A percentile compares a stretch with the other conserved stretches of the same genome.
phyloP scores from a whole-genome alignment of 148 eudicot species.

The Pharnaceum exiguum region DNA sequence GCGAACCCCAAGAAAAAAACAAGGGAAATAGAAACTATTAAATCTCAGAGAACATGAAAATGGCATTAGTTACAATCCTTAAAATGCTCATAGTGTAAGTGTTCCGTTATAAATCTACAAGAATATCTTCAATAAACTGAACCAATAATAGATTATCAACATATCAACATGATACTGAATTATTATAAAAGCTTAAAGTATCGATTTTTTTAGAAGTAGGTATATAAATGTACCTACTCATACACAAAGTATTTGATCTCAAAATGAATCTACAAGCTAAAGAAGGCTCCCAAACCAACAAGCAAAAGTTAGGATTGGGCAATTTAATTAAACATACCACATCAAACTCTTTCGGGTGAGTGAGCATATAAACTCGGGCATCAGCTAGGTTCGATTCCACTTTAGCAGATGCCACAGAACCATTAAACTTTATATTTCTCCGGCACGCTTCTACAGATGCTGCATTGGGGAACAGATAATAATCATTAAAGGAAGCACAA shows the following conservation, averaged over 20 bases:
- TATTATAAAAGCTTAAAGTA: too few relatives aligned
- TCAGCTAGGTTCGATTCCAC: slow-evolving; percentile 92
- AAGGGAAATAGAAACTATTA: neutral
- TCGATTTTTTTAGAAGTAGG: too few relatives aligned
- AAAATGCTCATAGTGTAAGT: neutral
- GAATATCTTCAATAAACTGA: too few relatives aligned
- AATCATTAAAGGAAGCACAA: neutral
- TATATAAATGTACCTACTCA: too few relatives aligned
- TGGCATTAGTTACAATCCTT: neutral
- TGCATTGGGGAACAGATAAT: slow-evolving; percentile 26
- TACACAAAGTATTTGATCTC: too few relatives aligned
- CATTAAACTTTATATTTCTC: slow-evolving; percentile 93
- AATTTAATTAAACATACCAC: slow-evolving; percentile 52
- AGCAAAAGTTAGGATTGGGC: neutral
- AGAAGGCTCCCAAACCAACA: too few relatives aligned
- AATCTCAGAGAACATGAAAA: neutral
- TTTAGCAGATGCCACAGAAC: slow-evolving; percentile 82
- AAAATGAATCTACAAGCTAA: too few relatives aligned
- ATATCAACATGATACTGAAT: too few relatives aligned
- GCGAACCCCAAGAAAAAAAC: neutral
- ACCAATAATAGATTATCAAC: too few relatives aligned
- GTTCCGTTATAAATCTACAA: too few relatives aligned
- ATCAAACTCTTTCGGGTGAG: slow-evolving; percentile 96
- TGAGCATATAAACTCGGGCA: slow-evolving; percentile 96
- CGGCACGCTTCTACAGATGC: slow-evolving; percentile 92